phyloP scores from a whole-genome alignment of 768 basidiomycete genomes.

The Infundibulicybe gibba region DNA sequence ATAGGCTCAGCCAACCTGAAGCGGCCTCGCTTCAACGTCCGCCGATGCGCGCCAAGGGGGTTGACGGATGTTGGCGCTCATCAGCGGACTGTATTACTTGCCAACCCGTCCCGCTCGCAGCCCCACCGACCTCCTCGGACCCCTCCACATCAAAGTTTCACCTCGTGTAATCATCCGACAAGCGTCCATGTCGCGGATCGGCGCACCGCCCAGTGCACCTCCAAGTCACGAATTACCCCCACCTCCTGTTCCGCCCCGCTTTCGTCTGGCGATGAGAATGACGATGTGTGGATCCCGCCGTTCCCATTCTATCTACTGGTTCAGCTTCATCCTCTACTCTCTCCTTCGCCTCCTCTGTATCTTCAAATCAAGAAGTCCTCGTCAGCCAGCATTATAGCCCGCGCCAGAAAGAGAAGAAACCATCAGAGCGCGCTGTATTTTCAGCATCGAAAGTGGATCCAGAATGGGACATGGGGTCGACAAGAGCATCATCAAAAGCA shows the following conservation, averaged over 20 bases:
- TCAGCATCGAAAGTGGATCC: conserved; percentile 8
- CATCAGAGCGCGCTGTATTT: conserved; percentile 17
- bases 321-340: conserved; percentile 34
- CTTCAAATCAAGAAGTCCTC: conserved; percentile 22
- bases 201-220: conserved; percentile 43
- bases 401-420: conserved; percentile 22
- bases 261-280: conserved; percentile 8
- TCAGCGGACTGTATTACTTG: conserved; percentile 6
- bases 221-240: conserved; percentile 45
- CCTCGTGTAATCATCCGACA: conserved; percentile 38
- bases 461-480: background rate
- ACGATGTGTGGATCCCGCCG: conserved; percentile 1
- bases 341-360: conserved; percentile 40
- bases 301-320: conserved; percentile 10
- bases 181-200: conserved; percentile 36
- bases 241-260: conserved; percentile 26
- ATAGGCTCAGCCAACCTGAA: conserved; percentile 29
- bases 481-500: no score
- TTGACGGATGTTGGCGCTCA: conserved; percentile 37
- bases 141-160: conserved; percentile 1
- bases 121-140: conserved; percentile 9
- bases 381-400: conserved; percentile 21
- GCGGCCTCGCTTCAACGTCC: conserved; percentile 28
- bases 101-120: conserved; percentile 11
- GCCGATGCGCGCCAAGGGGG: conserved; percentile 41